Conservation (phyloP, 371 early-diverging fungal genomes). For the Batrachochytrium dendrobatidis region DNA sequence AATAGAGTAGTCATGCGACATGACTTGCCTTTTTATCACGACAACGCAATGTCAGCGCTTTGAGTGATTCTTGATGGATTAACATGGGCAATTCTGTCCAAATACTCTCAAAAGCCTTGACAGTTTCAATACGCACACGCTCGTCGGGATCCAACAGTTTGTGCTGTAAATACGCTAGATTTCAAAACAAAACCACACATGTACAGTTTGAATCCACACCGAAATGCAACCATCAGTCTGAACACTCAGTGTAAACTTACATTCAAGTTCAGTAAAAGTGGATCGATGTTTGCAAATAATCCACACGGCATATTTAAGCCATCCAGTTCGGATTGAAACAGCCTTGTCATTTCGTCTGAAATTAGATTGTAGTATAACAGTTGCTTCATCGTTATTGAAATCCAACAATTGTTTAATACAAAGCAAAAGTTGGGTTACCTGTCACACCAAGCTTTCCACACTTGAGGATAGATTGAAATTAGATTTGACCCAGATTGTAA, state of each 20-base stretch:
- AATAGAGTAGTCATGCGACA: too few species aligned
- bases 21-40: slow-evolving; percentile 69
- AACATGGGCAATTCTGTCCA: slow-evolving; percentile 46
- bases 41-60: slow-evolving; percentile 65
- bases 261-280: slow-evolving; percentile 46
- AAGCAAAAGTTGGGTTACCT: slow-evolving; percentile 38
- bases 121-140: slow-evolving; percentile 72
- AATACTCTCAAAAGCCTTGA: slow-evolving; percentile 60
- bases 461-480: slow-evolving; percentile 63
- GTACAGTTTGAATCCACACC: not conserved
- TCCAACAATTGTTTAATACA: slow-evolving; percentile 1
- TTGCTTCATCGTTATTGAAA: not conserved
- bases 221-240: not conserved
- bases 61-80: slow-evolving; percentile 53
- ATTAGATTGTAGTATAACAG: not conserved
- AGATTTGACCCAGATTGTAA: slow-evolving; percentile 58
- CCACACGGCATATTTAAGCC: slow-evolving; percentile 61
- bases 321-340: slow-evolving; percentile 57
- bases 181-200: not conserved
- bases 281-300: slow-evolving; percentile 63
- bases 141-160: slow-evolving; percentile 89
- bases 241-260: not conserved
- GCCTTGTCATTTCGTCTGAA: slow-evolving; percentile 69
- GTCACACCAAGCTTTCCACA: slow-evolving; percentile 84
- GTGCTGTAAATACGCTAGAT: slow-evolving; percentile 53